phyloP scores from a whole-genome alignment of 306 rosid species.

The Morella rubra region DNA sequence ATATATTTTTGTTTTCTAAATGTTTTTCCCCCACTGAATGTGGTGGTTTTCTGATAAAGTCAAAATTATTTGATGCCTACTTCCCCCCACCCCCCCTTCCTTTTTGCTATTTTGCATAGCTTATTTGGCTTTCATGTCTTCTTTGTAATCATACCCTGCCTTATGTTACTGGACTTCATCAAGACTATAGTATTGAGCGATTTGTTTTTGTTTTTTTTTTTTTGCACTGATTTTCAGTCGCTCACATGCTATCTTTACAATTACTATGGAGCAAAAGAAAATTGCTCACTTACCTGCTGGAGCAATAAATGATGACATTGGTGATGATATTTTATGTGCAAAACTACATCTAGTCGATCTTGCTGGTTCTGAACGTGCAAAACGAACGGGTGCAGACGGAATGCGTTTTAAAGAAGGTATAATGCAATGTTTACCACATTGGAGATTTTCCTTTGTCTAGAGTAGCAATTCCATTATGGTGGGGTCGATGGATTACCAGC shows the following conservation, averaged over 20 bases:
- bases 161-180: not conserved
- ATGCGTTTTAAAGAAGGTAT: constrained; percentile 97
- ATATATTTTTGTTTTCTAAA: too few relatives aligned
- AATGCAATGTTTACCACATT: constrained; percentile 2
- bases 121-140: not conserved
- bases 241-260: constrained; percentile 95
- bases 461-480: not conserved
- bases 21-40: not conserved
- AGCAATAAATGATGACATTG: constrained; percentile 42
- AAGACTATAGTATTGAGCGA: not conserved
- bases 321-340: constrained; percentile 83
- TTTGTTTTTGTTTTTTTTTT: not conserved
- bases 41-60: not conserved
- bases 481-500: not conserved
- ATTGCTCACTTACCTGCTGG: constrained; percentile 20
- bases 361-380: constrained; percentile 98
- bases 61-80: not conserved
- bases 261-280: constrained; percentile 89
- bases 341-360: constrained; percentile 89
- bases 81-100: not conserved
- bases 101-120: not conserved
- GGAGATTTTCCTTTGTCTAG: not conserved
- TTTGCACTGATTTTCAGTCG: constrained; percentile 45
- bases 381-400: constrained; percentile 97
- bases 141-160: not conserved